These are phyloP conservation scores for Kazachstania bromeliacearum DNA, from an alignment of 805 yeast genomes.

Conservation along the genomic window DNA sequence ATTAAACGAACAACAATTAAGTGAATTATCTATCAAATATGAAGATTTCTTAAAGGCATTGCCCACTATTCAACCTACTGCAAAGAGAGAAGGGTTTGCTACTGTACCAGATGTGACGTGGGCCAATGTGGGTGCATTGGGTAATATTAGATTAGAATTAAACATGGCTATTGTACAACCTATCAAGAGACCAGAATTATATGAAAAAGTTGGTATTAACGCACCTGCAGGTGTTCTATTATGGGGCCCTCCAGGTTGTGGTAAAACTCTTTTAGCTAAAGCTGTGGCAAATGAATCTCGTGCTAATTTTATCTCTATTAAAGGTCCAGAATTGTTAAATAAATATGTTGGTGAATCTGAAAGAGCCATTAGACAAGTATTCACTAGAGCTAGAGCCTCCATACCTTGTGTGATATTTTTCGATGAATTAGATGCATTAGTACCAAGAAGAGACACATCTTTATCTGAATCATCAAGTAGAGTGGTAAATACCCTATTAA, in stretches of 20 bases:
- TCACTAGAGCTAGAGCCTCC: conserved; percentile 84
- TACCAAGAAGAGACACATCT: conserved; percentile 85
- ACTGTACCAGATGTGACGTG: conserved; percentile 97
- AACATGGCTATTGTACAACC: conserved; percentile 98
- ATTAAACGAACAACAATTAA: conserved; percentile 63
- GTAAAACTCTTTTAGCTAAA: conserved; percentile 90
- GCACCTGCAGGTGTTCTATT: conserved; percentile 95
- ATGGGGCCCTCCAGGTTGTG: conserved; percentile 99
- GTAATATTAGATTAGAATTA: conserved; percentile 71
- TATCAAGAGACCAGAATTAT: conserved; percentile 82
- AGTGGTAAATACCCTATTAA: conserved; percentile 87
- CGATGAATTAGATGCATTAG: conserved; percentile 93
- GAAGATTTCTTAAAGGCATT: conserved; percentile 77
- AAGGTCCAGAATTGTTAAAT: conserved; percentile 91
- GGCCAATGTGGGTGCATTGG: conserved; percentile 88
- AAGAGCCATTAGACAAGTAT: conserved; percentile 86
- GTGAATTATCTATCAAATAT: conserved; percentile 62
- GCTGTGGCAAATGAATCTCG: conserved; percentile 97
- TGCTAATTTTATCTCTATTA: conserved; percentile 90
- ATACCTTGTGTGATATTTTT: conserved; percentile 91
- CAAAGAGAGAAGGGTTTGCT: conserved; percentile 97
- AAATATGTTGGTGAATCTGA: conserved; percentile 96
- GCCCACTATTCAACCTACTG: conserved; percentile 93
- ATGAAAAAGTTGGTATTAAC: conserved; percentile 81
- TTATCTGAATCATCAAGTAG: conserved; percentile 84